phyloP scores from a whole-genome alignment of 2,329 filamentous ascomycete genomes.

The Corinectria fuckeliana region DNA sequence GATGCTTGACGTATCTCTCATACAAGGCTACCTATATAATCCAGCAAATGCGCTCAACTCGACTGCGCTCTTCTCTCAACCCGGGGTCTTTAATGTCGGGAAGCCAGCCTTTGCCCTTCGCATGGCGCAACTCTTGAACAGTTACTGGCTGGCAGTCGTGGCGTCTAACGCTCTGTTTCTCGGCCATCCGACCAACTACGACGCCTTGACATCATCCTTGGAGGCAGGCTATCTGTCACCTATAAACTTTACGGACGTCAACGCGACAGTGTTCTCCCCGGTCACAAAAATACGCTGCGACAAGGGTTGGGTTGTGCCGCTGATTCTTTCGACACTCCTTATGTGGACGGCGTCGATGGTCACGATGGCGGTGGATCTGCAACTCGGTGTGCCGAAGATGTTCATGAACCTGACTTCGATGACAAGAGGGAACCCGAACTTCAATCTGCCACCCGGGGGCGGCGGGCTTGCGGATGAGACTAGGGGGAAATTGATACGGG shows the following conservation, averaged over 20 bases:
- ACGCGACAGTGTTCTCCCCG: not conserved
- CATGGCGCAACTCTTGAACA: constrained; percentile 1
- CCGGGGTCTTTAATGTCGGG: not conserved
- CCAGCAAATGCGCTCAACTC: not conserved
- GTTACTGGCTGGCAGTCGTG: not conserved
- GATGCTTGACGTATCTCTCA: not conserved
- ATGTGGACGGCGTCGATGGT: constrained; percentile 1
- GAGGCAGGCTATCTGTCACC: too few relatives aligned
- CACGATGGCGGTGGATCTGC: constrained; percentile 9
- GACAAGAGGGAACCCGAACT: constrained; percentile 5
- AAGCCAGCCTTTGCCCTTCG: not conserved
- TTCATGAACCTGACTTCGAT: constrained; percentile 13
- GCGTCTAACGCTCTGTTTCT: not conserved
- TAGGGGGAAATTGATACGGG: not conserved
- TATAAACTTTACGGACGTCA: not conserved
- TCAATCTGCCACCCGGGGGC: not conserved
- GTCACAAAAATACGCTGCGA: not conserved
- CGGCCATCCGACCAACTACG: not conserved
- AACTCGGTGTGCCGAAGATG: constrained; percentile 11
- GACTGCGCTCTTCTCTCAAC: not conserved
- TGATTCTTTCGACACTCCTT: not conserved
- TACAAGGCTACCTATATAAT: not conserved
- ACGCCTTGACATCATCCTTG: not conserved
- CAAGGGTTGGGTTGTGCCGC: constrained; percentile 6
- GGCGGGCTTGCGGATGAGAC: constrained; percentile 3